These are phyloP conservation scores for Penicillium sp. DNA, from an alignment of 2,329 filamentous ascomycete species.

Conservation along the genomic window DNA sequence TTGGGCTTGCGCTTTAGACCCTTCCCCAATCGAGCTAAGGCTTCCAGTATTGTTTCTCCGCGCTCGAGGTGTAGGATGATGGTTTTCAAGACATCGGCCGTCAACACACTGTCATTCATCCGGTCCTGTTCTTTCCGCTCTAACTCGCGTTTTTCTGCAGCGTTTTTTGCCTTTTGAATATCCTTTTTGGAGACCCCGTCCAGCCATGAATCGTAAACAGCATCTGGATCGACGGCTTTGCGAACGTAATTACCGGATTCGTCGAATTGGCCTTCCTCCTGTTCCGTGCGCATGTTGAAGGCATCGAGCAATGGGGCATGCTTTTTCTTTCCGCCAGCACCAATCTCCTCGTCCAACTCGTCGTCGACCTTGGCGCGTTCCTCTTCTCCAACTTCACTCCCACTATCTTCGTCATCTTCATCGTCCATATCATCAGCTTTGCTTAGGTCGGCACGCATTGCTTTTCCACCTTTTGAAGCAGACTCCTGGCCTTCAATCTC, in stretches of 20 bases:
- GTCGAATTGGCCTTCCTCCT: conserved; percentile 92
- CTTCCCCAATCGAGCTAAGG: conserved; percentile 76
- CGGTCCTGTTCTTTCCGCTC: conserved; percentile 71
- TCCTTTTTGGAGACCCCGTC: conserved; percentile 92
- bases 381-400: conserved; percentile 65
- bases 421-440: conserved; percentile 60
- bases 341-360: conserved; percentile 83
- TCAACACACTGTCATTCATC: conserved; percentile 72
- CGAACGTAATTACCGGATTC: conserved; percentile 87
- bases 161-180: conserved; percentile 82
- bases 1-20: conserved; percentile 59
- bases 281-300: conserved; percentile 88
- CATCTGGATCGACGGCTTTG: conserved; percentile 84
- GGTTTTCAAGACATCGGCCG: conserved; percentile 69
- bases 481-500: conserved; percentile 80
- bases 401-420: conserved; percentile 57
- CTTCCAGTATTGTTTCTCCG: conserved; percentile 85
- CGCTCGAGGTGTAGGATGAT: conserved; percentile 73
- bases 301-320: conserved; percentile 93
- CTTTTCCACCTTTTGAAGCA: conserved; percentile 71
- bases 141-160: conserved; percentile 79
- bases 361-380: conserved; percentile 69
- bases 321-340: conserved; percentile 84
- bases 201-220: conserved; percentile 88
- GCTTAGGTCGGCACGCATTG: conserved; percentile 58